These are phyloP conservation scores for Vitis hybrid DNA, from an alignment of 177 flowering plant species.

Conservation along the genomic window DNA sequence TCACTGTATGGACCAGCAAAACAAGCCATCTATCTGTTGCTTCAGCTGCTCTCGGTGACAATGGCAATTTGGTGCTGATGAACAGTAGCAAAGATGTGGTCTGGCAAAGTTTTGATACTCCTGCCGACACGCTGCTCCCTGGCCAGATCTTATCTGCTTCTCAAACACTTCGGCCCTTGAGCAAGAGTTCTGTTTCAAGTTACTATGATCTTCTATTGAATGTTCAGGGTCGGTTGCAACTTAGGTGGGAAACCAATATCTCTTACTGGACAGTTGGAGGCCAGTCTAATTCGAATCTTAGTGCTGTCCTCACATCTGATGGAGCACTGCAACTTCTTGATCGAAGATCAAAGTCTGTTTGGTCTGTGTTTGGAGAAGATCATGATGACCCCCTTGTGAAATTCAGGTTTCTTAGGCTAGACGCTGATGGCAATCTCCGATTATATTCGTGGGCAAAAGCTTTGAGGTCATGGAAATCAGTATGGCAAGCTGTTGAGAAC, in stretches of 20 bases:
- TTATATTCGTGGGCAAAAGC: conserved; percentile 61
- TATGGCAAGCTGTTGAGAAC: conserved; percentile 76
- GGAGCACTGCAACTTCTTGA: conserved; percentile 57
- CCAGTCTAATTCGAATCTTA: conserved; percentile 17
- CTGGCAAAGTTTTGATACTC: conserved; percentile 74
- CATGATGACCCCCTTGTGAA: conserved; percentile 43
- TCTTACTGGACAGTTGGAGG: conserved; percentile 51
- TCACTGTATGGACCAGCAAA: conserved; percentile 53
- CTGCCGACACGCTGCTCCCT: conserved; percentile 65
- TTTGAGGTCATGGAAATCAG: conserved; percentile 47
- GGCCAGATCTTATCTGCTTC: conserved; percentile 47
- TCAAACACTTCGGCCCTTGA: conserved; percentile 51
- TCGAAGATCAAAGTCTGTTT: conserved; percentile 33
- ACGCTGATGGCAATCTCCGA: conserved; percentile 72
- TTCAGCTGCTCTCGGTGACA: conserved; percentile 51
- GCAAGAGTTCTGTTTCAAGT: conserved; percentile 48
- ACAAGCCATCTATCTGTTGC: conserved; percentile 41
- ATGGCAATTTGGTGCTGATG: conserved; percentile 67
- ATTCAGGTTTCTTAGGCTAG: conserved; percentile 65
- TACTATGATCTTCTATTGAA: conserved; percentile 52
- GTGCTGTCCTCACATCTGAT: conserved; percentile 36
- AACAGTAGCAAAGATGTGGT: conserved; percentile 29
- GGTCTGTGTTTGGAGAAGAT: conserved; percentile 64
- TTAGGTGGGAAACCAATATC: conserved; percentile 61
- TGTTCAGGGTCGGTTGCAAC: conserved; percentile 45